Base-by-base conservation (phyloP, 1,139 yeast genomes). In the Nematodospora anomalae region DNA sequence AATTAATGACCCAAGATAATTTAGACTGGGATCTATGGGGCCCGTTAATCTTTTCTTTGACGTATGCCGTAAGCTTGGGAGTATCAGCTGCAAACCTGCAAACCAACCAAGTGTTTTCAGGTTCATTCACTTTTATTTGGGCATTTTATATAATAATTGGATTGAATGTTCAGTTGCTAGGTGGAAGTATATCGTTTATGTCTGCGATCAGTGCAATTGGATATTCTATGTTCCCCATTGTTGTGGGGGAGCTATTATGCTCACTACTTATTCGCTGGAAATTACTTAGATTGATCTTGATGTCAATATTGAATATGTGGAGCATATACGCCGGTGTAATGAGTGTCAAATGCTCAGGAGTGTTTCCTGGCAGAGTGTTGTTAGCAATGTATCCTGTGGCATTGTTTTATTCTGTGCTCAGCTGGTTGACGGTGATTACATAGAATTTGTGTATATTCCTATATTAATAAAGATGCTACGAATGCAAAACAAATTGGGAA, bases 11-110 rank as follows among this genome's bases (percentile, higher is more conserved):
- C 29, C 48, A 52, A 30, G 64, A 64, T 42, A 71, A 63, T 43
- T 63, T 76, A 35, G 92, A 84, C 37, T 86, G 95, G 95, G 95
- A 86, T 58, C 62, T 86, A 35, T 87, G 95, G 95, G 96, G 96
- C 0, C 96, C 96, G 2, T 64, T 87, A 42, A 73, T 86, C 20
- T 84, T 87, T 52, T 80, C 87, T 12, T 65, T 87, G 33, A 58
- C 71, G 12, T 81, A 82, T 45, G 68, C 89, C 5, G 76, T 86
- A 30, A 65, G 73, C 4, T 60, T 76, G 37, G 78, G 81, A 2
- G 49, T 67, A 29, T 52, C 72, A 3, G 66, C 76, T 50, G 49
- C 72, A 57, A 49, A 50, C 3, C 40, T 48, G 16, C 72, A 67
- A 42, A 60, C 68, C 18, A 69, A 68, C 44, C 57, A 54, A 33